Percentiles rank a stretch among this genome's conserved stretches.
phyloP scores from a whole-genome alignment of 2,329 filamentous ascomycete species.

The Fusarium verrucosum region DNA sequence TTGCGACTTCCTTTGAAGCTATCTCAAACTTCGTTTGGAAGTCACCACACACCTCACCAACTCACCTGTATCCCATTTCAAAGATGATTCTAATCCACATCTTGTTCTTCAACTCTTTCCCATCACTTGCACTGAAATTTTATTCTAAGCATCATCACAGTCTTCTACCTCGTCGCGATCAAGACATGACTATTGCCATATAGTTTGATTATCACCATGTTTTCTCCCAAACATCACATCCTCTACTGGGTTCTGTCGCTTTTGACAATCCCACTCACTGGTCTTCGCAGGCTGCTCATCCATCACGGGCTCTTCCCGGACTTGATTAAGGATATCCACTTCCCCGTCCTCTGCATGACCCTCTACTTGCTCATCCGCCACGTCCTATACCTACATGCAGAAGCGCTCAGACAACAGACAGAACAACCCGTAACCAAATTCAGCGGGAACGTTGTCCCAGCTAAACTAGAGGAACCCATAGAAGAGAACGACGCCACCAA shows the following conservation, averaged over 20 bases:
- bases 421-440: neutral
- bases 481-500: neutral
- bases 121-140: neutral
- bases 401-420: neutral
- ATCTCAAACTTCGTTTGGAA: neutral
- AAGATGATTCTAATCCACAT: neutral
- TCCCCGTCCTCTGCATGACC: constrained; percentile 4
- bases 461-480: neutral
- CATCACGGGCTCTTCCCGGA: neutral
- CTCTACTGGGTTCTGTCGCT: constrained; percentile 34
- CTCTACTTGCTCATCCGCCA: constrained; percentile 2
- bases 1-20: neutral
- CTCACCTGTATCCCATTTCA: neutral
- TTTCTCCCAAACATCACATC: constrained; percentile 28
- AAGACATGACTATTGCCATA: neutral
- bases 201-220: constrained; percentile 12
- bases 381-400: neutral
- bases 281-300: constrained; percentile 3
- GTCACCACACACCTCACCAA: neutral
- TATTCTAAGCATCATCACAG: neutral
- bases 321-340: neutral
- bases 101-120: neutral
- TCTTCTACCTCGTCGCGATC: neutral
- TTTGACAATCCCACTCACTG: constrained; percentile 4
- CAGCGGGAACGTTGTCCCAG: neutral